Evolutionary conservation across 2,329 filamentous ascomycete genomes (phyloP).

Genomic region (Aspergillus quadricinctus): DNA sequence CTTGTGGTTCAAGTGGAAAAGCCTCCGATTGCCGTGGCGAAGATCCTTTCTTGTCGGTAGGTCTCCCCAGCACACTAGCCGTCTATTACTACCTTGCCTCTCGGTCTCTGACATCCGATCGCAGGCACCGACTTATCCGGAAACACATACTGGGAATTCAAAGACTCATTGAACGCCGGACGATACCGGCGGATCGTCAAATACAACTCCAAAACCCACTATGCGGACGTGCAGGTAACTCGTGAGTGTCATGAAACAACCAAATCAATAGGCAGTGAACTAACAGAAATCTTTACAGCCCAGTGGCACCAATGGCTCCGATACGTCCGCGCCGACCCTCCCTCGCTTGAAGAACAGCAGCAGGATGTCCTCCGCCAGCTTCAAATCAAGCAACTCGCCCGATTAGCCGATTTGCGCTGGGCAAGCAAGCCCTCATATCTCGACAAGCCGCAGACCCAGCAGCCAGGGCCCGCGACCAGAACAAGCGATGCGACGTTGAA

Average conservation of each 20-base stretch:
- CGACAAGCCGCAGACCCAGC: slow-evolving; percentile 51
- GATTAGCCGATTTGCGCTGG: slow-evolving; percentile 59
- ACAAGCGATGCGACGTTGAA: slow-evolving; percentile 41
- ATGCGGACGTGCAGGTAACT: slow-evolving; percentile 57
- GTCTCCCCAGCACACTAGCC: slow-evolving; percentile 4
- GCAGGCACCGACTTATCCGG: slow-evolving; percentile 58
- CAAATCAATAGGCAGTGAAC: background rate
- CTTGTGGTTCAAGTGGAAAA: slow-evolving; percentile 62
- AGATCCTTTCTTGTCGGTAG: slow-evolving; percentile 55
- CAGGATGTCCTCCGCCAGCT: slow-evolving; percentile 53
- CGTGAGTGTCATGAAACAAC: slow-evolving; percentile 39
- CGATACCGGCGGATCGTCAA: slow-evolving; percentile 57
- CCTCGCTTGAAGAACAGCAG: slow-evolving; percentile 56
- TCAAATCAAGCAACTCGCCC: slow-evolving; percentile 57
- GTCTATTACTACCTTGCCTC: background rate
- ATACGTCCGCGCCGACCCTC: slow-evolving; percentile 54
- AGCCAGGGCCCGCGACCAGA: slow-evolving; percentile 44
- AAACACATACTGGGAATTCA: slow-evolving; percentile 66
- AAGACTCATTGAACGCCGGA: slow-evolving; percentile 51
- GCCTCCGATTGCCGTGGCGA: slow-evolving; percentile 58
- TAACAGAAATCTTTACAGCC: slow-evolving; percentile 34
- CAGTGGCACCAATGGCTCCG: slow-evolving; percentile 68
- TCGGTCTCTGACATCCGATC: slow-evolving; percentile 10
- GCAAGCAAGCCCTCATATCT: slow-evolving; percentile 55
- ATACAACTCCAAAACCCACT: slow-evolving; percentile 50